phyloP scores from a whole-genome alignment of 2,329 filamentous ascomycete species.

The Ophiostoma piceae region DNA sequence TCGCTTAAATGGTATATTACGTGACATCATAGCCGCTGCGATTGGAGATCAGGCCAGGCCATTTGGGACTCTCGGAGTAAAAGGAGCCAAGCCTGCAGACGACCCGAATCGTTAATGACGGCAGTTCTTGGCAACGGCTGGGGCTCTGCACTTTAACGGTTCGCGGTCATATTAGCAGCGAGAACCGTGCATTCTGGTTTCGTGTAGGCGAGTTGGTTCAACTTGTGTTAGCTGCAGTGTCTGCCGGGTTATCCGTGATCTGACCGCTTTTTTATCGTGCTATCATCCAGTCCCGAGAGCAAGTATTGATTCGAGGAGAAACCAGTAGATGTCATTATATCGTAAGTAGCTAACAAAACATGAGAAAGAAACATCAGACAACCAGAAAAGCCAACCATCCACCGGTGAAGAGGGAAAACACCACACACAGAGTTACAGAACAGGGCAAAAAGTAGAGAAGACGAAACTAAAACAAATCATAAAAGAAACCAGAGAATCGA shows the following conservation, averaged over 20 bases:
- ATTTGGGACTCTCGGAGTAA: neutral
- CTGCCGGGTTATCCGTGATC: neutral
- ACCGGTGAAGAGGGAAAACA: too few relatives aligned
- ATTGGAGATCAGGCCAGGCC: neutral
- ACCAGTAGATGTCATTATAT: neutral
- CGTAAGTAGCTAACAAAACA: neutral
- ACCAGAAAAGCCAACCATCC: neutral
- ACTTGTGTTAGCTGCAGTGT: neutral
- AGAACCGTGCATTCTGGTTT: neutral
- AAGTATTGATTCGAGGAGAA: neutral
- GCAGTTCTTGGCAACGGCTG: constrained; percentile 14
- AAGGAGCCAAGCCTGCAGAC: constrained; percentile 16
- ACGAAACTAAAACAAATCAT: too few relatives aligned
- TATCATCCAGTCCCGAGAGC: neutral
- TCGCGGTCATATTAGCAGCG: neutral
- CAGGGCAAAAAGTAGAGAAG: neutral
- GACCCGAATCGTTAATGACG: constrained; percentile 19
- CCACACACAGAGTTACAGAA: neutral
- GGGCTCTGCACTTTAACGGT: neutral
- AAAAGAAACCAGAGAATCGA: neutral
- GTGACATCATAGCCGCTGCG: neutral
- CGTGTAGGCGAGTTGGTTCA: neutral
- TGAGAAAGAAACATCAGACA: neutral
- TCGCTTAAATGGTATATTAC: neutral
- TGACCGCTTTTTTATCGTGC: neutral